These are phyloP conservation scores for Brassica balearica DNA, from an alignment of 441 rosid species.

Conservation along the genomic window DNA sequence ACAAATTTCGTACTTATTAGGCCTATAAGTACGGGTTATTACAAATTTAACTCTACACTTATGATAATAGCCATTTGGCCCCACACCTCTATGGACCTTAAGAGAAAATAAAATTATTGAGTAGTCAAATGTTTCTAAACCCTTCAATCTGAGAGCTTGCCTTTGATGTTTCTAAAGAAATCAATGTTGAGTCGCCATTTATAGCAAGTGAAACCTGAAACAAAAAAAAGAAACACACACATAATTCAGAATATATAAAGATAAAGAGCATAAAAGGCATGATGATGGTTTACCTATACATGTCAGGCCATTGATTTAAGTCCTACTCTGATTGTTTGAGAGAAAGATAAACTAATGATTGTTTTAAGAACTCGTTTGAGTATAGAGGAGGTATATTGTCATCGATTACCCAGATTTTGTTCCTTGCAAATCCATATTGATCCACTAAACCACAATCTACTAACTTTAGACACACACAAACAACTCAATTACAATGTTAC, in stretches of 20 bases:
- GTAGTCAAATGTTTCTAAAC: conserved; percentile 61
- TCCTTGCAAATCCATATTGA: conserved; percentile 46
- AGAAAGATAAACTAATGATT: conserved; percentile 58
- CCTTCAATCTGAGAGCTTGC: conserved; percentile 54
- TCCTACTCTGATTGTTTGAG: conserved; percentile 65
- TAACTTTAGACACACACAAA: conserved; percentile 29
- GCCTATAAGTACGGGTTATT: too few relatives aligned
- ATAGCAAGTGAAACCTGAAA: conserved; percentile 54
- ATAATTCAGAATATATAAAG: conserved; percentile 16
- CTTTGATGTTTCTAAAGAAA: conserved; percentile 64
- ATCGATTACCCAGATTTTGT: conserved; percentile 60
- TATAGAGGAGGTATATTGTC: conserved; percentile 58
- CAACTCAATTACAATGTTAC: not conserved
- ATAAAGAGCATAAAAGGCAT: not conserved
- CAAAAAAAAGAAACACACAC: conserved; percentile 42
- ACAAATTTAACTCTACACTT: too few relatives aligned
- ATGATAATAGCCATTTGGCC: too few relatives aligned
- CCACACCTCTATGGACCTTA: too few relatives aligned
- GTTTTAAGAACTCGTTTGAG: conserved; percentile 53
- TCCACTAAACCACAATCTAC: conserved; percentile 61
- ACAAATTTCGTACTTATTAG: too few relatives aligned
- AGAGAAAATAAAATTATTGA: not conserved
- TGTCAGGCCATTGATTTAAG: conserved; percentile 61
- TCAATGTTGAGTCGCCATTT: conserved; percentile 58
- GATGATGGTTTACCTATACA: conserved; percentile 34